Evolutionary conservation across 495 filamentous ascomycete species (phyloP).

Genomic region (Hyaloscypha bicolor): DNA sequence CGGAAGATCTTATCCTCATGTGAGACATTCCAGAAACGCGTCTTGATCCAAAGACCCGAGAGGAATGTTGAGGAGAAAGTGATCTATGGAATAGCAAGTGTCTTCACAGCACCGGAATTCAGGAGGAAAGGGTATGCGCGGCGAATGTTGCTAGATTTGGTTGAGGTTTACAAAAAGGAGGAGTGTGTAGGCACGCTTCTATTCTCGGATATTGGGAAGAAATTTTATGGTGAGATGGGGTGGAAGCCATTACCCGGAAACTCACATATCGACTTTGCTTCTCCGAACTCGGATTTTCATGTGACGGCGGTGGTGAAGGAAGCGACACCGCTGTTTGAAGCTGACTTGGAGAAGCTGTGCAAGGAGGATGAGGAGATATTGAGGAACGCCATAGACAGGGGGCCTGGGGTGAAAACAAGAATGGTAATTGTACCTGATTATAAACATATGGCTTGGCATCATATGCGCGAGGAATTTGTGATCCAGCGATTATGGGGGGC

Average conservation of each 20-base stretch:
- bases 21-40: slow-evolving; percentile 75
- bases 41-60: slow-evolving; percentile 29
- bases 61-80: slow-evolving; percentile 57
- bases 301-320: no score
- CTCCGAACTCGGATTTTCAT: slow-evolving; percentile 21
- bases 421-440: slow-evolving; percentile 74
- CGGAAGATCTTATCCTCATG: slow-evolving; percentile 75
- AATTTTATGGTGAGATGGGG: slow-evolving; percentile 77
- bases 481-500: slow-evolving; percentile 52
- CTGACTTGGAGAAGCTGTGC: slow-evolving; percentile 15
- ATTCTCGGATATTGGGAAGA: slow-evolving; percentile 91
- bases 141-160: slow-evolving; percentile 58
- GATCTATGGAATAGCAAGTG: slow-evolving; percentile 78
- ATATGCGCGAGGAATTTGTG: slow-evolving; percentile 83
- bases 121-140: slow-evolving; percentile 77
- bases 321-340: neutral
- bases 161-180: slow-evolving; percentile 36
- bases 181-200: slow-evolving; percentile 53
- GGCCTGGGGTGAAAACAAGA: slow-evolving; percentile 37
- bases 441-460: slow-evolving; percentile 80
- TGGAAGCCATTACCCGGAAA: slow-evolving; percentile 70
- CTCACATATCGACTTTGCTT: slow-evolving; percentile 66
- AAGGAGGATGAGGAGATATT: slow-evolving; percentile 55
- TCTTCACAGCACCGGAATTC: slow-evolving; percentile 73
- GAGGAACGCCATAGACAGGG: slow-evolving; percentile 37